Percentiles rank a stretch among this genome's conserved stretches.
Conservation (phyloP, 73 alveolate species). For the Diophrys sp. region DNA sequence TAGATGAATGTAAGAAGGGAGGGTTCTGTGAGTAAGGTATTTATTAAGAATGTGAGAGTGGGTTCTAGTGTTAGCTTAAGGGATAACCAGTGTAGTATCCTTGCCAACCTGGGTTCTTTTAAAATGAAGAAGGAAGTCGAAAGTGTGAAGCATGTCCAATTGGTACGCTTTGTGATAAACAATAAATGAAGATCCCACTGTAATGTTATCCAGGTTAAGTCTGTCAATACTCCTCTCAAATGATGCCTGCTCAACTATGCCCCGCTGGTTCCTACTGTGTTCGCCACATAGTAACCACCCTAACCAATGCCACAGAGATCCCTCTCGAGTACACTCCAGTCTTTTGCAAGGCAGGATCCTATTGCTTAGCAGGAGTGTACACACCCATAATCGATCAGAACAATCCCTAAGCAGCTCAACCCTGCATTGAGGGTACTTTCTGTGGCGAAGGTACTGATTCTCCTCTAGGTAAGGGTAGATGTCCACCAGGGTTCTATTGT, state of each 20-base stretch:
- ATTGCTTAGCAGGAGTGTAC: conserved; percentile 70
- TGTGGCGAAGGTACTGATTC: conserved; percentile 71
- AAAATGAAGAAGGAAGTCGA: conserved; percentile 24
- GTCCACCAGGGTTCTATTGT: conserved; percentile 74
- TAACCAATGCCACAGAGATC: conserved; percentile 25
- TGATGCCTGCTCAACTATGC: conserved; percentile 68
- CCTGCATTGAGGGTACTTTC: conserved; percentile 76
- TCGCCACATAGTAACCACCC: conserved; percentile 11
- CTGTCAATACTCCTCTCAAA: conserved; percentile 61
- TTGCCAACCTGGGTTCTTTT: conserved; percentile 73
- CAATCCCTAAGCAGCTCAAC: conserved; percentile 61
- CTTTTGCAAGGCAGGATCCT: conserved; percentile 71
- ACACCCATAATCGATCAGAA: conserved; percentile 61
- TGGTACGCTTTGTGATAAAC: conserved; percentile 64
- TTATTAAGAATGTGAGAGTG: conserved; percentile 34
- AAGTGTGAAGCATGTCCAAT: conserved; percentile 54
- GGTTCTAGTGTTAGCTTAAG: conserved; percentile 31
- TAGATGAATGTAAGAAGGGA: conserved; percentile 46
- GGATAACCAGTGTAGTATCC: conserved; percentile 25
- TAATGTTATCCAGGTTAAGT: conserved; percentile 80
- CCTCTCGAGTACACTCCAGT: conserved; percentile 26
- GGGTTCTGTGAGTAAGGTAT: conserved; percentile 46
- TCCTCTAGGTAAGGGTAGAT: conserved; percentile 66
- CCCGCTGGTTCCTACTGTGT: conserved; percentile 84
- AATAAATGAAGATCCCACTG: conserved; percentile 33